Evolutionary conservation across 495 filamentous ascomycete species (phyloP), one percentile per base, ranked within the genome.

Genomic region (Neurospora intermedia): DNA sequence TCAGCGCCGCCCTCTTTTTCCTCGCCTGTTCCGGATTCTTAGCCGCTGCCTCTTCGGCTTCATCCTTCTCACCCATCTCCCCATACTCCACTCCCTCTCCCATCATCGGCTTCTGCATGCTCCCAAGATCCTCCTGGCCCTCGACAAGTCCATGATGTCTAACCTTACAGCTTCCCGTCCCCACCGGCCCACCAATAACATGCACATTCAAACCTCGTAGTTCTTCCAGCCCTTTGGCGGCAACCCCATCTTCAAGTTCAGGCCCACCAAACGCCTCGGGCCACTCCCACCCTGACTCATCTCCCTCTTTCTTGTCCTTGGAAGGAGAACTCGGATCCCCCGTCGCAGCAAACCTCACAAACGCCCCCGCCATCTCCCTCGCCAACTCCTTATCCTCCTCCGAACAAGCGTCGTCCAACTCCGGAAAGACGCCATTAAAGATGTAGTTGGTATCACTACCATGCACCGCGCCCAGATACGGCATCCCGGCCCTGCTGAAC

Each of bases 361-460:
- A 78, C 0, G 74, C 48, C 9, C 15, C 45, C 11, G 48, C 72
- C 66, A 78, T 46, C 1, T 69, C 43, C 4, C 43, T 48, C 5
- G 77, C 74, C 15, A 82, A 43, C 59, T 75, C 42, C 35, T 48
- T 10, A 69, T 82, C 79, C 1, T 54, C 70, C 16, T 77, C 74
- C 0, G 74, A 70, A 10, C 27, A 35, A 0, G 27, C 54, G 7
- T 79, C 66, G 9, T 72, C 23, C 3, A 74, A 75, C 41, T 78
- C 74, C 0, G 77, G 79, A 31, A 78, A 77, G 4, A 81, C 41
- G 6, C 75, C 75, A 45, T 79, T 80, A 69, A 77, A 78, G 31
- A 81, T 73, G 69, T 82, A 82, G 69, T 81, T 77, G 27, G 71
- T 76, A 69, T 82, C 79, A 16, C 75, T 77, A 0, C 80, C 80